phyloP scores from a whole-genome alignment of 1,284 basidiomycete genomes.

The Sphaerobolus stellatus region DNA sequence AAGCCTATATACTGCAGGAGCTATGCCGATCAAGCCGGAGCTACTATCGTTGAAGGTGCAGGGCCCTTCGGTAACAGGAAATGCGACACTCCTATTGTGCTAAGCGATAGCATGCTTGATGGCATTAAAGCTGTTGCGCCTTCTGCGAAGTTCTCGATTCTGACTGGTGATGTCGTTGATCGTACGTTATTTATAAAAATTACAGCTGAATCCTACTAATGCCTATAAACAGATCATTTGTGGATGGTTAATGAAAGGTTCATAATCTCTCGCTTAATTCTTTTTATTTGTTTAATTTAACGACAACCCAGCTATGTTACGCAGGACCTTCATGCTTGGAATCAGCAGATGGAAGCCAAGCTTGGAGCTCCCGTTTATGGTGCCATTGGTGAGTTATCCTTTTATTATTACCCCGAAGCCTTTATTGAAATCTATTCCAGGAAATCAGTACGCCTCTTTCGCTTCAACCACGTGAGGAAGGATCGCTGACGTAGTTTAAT shows the following conservation, averaged over 20 bases:
- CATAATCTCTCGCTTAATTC: neutral
- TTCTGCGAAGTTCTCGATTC: slow-evolving; percentile 50
- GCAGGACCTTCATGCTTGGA: slow-evolving; percentile 42
- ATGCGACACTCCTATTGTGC: slow-evolving; percentile 48
- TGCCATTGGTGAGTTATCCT: slow-evolving; percentile 38
- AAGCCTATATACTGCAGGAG: no score
- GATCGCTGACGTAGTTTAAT: neutral
- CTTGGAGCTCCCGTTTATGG: slow-evolving; percentile 44
- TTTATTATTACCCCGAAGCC: neutral
- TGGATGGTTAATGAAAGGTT: no score
- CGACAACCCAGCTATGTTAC: slow-evolving; percentile 37
- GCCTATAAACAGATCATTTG: no score
- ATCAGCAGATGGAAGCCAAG: slow-evolving; percentile 40
- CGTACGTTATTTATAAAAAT: slow-evolving; percentile 41
- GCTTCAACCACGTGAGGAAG: neutral
- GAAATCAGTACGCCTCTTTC: slow-evolving; percentile 46
- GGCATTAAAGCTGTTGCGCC: slow-evolving; percentile 37
- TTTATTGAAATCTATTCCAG: slow-evolving; percentile 29
- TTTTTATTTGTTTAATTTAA: no score
- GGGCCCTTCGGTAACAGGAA: slow-evolving; percentile 45
- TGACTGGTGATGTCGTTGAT: slow-evolving; percentile 63
- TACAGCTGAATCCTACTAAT: neutral
- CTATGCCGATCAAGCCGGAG: slow-evolving; percentile 39
- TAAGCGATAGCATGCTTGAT: slow-evolving; percentile 53
- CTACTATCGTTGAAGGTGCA: slow-evolving; percentile 41